Evolutionary conservation across 106 monocot genomes (phyloP).

Genomic region (Acorus calamus): DNA sequence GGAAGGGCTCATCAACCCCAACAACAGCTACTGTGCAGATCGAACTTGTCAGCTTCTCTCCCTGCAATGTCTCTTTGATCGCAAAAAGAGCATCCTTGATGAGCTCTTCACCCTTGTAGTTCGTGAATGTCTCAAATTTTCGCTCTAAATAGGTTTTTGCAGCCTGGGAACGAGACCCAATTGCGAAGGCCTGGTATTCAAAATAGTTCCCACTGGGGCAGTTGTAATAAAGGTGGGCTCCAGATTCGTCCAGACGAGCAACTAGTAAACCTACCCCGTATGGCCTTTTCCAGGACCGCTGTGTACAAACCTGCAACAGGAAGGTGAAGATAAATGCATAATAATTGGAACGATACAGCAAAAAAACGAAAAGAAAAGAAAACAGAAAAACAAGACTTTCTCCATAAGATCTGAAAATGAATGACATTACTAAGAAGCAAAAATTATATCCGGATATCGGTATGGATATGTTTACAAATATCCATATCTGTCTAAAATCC

Average conservation of each 20-base stretch:
- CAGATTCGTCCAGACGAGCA: constrained; percentile 80
- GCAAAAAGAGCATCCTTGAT: constrained; percentile 88
- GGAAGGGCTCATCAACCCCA: constrained; percentile 68
- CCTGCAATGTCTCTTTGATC: constrained; percentile 86
- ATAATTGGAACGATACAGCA: background rate
- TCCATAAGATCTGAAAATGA: background rate
- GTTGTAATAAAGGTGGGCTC: constrained; percentile 95
- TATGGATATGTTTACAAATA: no score
- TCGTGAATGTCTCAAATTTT: constrained; percentile 32
- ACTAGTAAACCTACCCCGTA: constrained; percentile 94
- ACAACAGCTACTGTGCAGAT: constrained; percentile 84
- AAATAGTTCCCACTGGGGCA: constrained; percentile 97
- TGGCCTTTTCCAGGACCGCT: constrained; percentile 94
- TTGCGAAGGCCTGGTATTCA: constrained; percentile 92
- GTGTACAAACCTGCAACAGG: constrained; percentile 70
- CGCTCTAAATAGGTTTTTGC: constrained; percentile 87
- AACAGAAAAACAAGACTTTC: background rate
- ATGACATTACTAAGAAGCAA: no score
- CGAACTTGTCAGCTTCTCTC: constrained; percentile 71
- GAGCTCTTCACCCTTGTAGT: constrained; percentile 63
- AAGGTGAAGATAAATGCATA: background rate
- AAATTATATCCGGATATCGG: no score
- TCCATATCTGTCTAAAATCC: no score
- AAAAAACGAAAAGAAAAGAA: background rate
- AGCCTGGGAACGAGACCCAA: constrained; percentile 86